A percentile compares a stretch with the other conserved stretches of the same genome.
Conservation (phyloP, 139 green algal genomes). For the Coelastrella sp. region DNA sequence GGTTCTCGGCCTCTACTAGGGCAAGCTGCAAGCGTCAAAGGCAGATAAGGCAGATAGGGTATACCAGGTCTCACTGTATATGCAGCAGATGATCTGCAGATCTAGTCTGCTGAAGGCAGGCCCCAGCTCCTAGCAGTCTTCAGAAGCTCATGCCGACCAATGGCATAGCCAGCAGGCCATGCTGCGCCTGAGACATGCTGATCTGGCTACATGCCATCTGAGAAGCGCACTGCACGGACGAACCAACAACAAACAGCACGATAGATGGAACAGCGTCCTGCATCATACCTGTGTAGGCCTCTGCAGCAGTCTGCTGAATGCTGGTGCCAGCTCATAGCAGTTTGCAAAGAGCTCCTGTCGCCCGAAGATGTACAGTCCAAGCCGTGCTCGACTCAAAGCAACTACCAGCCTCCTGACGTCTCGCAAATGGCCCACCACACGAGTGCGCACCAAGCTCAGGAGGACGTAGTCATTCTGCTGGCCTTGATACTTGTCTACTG, state of each 20-base stretch:
- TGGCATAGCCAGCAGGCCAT: no score
- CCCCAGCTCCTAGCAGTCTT: no score
- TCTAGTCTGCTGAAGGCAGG: not conserved
- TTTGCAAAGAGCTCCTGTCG: conserved; percentile 88
- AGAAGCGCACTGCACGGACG: not conserved
- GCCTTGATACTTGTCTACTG: conserved; percentile 99
- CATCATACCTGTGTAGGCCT: conserved; percentile 82
- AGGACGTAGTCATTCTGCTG: conserved; percentile 99
- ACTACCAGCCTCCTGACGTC: conserved; percentile 97
- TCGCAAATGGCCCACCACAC: conserved; percentile 93
- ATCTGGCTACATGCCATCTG: not conserved
- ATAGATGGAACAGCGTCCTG: not conserved
- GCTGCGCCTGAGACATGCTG: not conserved
- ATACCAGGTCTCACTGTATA: not conserved
- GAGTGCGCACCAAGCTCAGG: conserved; percentile 94
- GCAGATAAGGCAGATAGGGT: not conserved
- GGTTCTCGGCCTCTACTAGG: conserved; percentile 43
- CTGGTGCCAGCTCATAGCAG: conserved; percentile 94
- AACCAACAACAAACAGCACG: not conserved
- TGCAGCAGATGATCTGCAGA: not conserved
- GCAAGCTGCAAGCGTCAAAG: not conserved
- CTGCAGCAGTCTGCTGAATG: conserved; percentile 86
- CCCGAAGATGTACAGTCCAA: conserved; percentile 98
- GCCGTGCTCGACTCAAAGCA: conserved; percentile 91
- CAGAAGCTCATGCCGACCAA: no score